phyloP scores from a whole-genome alignment of 1,284 basidiomycete species.

The Xerocomus amazonicus region DNA sequence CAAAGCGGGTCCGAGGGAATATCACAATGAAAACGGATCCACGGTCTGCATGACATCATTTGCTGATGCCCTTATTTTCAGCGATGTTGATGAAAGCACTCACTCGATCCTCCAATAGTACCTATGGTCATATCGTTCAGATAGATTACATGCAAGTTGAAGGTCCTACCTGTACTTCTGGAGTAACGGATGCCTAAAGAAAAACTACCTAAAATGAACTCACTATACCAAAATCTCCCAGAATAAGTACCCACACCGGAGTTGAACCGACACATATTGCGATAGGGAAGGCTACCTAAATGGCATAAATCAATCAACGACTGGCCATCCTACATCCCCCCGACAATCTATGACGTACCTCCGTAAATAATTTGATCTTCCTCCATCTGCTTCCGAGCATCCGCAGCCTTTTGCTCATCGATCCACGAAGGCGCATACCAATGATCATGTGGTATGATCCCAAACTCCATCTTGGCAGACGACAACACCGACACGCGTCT shows the following conservation, averaged over 20 bases:
- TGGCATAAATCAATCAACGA: neutral
- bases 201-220: constrained; percentile 47
- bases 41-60: constrained; percentile 44
- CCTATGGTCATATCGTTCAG: constrained; percentile 31
- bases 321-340: neutral
- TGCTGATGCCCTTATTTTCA: neutral
- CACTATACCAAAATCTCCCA: neutral
- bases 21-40: constrained; percentile 75
- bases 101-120: constrained; percentile 83
- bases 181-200: constrained; percentile 73
- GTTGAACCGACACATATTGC: constrained; percentile 83
- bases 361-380: constrained; percentile 67
- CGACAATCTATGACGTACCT: constrained; percentile 34
- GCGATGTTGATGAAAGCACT: constrained; percentile 14
- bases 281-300: constrained; percentile 52
- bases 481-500: constrained; percentile 56
- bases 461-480: constrained; percentile 60
- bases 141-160: neutral
- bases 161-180: constrained; percentile 56
- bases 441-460: constrained; percentile 65
- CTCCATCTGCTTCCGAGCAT: constrained; percentile 57
- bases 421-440: constrained; percentile 85
- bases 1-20: constrained; percentile 76
- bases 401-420: constrained; percentile 63
- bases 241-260: constrained; percentile 57